Evolutionary conservation across 495 filamentous ascomycete species (phyloP).

Genomic region (Neurospora sublineolata): DNA sequence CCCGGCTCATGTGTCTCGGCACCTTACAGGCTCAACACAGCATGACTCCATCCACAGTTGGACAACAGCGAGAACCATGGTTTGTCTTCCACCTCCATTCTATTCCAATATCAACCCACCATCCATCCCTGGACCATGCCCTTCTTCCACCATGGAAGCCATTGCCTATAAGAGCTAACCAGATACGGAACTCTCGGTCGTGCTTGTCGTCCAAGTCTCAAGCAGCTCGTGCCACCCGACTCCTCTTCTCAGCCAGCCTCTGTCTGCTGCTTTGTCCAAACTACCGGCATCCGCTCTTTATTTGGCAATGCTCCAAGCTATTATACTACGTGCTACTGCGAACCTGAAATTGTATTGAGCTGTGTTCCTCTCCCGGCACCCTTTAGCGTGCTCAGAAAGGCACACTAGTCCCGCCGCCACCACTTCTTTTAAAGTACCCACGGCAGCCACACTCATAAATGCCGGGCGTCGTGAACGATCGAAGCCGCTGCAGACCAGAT

Average conservation of each 20-base stretch:
- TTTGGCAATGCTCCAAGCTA: background rate
- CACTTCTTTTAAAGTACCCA: background rate
- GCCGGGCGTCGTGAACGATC: background rate
- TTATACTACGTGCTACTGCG: background rate
- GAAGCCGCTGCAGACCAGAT: background rate
- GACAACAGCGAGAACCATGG: background rate
- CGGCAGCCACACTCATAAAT: background rate
- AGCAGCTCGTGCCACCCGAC: conserved; percentile 3
- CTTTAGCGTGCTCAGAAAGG: background rate
- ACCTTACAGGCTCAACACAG: background rate
- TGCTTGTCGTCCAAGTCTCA: conserved; percentile 6
- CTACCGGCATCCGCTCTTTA: background rate
- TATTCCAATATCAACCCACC: background rate
- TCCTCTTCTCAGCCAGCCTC: conserved; percentile 11
- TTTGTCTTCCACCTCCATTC: background rate
- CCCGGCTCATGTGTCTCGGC: background rate
- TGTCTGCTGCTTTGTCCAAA: conserved; percentile 2
- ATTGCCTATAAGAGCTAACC: conserved; percentile 4
- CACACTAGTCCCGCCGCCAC: background rate
- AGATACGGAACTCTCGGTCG: conserved; percentile 8
- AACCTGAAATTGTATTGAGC: background rate
- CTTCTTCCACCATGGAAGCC: background rate
- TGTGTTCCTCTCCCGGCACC: background rate
- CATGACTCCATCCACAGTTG: background rate
- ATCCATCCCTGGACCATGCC: background rate